phyloP scores from a whole-genome alignment of 768 basidiomycete species.

The Phanerochaete carnosa region DNA sequence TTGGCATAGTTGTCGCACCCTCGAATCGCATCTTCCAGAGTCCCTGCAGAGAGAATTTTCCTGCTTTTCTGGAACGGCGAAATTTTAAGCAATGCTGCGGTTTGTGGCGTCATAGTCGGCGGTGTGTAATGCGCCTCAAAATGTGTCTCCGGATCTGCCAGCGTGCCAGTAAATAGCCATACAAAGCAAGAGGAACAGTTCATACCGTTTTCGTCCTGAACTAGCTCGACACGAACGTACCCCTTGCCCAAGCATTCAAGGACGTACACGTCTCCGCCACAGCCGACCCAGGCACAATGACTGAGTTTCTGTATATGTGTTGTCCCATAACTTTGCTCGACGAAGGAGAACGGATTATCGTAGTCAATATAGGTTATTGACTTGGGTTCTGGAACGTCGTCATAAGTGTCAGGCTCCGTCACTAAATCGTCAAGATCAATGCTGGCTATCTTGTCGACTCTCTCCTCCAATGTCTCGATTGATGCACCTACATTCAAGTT shows the following conservation, averaged over 20 bases:
- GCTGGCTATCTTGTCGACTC: conserved; percentile 15
- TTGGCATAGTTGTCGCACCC: conserved; percentile 68
- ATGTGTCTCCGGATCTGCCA: conserved; percentile 27
- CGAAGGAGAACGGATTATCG: conserved; percentile 66
- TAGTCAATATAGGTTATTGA: conserved; percentile 75
- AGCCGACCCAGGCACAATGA: conserved; percentile 73
- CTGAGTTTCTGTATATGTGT: conserved; percentile 56
- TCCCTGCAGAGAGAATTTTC: conserved; percentile 48
- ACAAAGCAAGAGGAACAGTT: neutral
- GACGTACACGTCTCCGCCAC: conserved; percentile 67
- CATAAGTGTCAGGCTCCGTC: conserved; percentile 20
- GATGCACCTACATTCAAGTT: conserved; percentile 21
- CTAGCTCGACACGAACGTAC: conserved; percentile 57
- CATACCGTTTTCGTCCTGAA: conserved; percentile 22
- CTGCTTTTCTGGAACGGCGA: conserved; percentile 48
- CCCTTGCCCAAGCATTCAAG: conserved; percentile 75
- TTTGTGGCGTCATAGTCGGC: conserved; percentile 40
- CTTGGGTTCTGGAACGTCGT: conserved; percentile 49
- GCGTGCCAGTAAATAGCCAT: neutral
- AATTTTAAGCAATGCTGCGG: conserved; percentile 41
- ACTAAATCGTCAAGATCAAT: neutral
- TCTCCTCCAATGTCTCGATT: conserved; percentile 44
- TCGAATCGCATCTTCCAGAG: conserved; percentile 57
- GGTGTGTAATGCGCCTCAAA: conserved; percentile 57
- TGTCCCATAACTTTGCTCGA: conserved; percentile 44